Percentiles rank a stretch among this genome's conserved stretches.
Evolutionary conservation across 2,329 filamentous ascomycete species (phyloP).

Genomic region (Paracamarosporium sp.): DNA sequence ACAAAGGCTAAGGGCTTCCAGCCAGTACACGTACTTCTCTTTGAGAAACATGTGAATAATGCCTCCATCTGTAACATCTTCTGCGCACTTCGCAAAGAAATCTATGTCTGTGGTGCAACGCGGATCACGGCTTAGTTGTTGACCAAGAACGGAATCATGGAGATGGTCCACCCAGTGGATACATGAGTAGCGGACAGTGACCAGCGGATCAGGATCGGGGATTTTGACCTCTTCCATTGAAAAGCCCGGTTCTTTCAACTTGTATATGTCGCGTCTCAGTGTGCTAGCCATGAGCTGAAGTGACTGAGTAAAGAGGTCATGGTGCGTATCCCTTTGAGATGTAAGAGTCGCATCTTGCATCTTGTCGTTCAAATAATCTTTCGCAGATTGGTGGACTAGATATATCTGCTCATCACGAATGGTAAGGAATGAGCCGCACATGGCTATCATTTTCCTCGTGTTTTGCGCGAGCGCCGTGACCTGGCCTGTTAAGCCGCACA

Average conservation of each 20-base stretch:
- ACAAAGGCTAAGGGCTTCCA: too few relatives aligned
- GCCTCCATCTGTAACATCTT: too few relatives aligned
- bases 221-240: constrained; percentile 3
- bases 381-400: constrained; percentile 53
- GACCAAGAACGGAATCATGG: neutral
- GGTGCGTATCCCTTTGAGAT: constrained; percentile 31
- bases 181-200: neutral
- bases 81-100: too few relatives aligned
- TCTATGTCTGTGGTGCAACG: too few relatives aligned
- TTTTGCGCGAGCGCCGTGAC: neutral
- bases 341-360: too few relatives aligned
- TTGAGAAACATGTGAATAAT: too few relatives aligned
- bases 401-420: constrained; percentile 23
- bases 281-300: neutral
- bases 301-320: neutral
- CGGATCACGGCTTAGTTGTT: too few relatives aligned
- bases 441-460: neutral
- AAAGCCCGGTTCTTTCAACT: neutral
- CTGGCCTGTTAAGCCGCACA: too few relatives aligned
- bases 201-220: neutral
- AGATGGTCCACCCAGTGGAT: neutral
- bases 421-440: neutral
- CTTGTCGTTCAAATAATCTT: constrained; percentile 54
- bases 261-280: neutral
- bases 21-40: too few relatives aligned